phyloP scores from a whole-genome alignment of 305 asterid genomes.

The Fraxinus albicans region DNA sequence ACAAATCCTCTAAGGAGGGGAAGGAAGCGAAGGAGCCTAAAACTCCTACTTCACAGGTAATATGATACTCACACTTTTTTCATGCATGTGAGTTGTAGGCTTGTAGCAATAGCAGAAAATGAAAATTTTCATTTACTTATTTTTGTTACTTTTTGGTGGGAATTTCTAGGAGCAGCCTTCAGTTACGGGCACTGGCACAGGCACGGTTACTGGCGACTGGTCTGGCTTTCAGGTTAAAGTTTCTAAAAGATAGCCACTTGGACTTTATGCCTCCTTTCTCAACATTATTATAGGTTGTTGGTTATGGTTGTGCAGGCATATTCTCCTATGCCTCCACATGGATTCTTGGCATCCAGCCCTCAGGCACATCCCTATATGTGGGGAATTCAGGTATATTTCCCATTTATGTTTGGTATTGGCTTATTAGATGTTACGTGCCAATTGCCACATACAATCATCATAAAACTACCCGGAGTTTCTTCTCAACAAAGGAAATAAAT shows the following conservation, averaged over 20 bases:
- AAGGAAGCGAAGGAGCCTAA: slow-evolving; percentile 75
- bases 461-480: not conserved
- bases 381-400: slow-evolving; percentile 85
- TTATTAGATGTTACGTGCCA: not conserved
- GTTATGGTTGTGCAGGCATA: slow-evolving; percentile 59
- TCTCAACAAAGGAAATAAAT: not conserved
- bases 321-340: slow-evolving; percentile 92
- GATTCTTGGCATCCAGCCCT: slow-evolving; percentile 85
- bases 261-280: slow-evolving; percentile 9
- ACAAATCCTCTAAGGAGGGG: slow-evolving; percentile 53
- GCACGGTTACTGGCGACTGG: slow-evolving; percentile 75
- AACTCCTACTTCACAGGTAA: slow-evolving; percentile 75
- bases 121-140: not conserved
- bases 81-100: not conserved
- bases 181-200: slow-evolving; percentile 46
- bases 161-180: slow-evolving; percentile 69
- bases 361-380: slow-evolving; percentile 97
- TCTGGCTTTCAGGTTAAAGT: slow-evolving; percentile 80
- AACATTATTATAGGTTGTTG: slow-evolving; percentile 16
- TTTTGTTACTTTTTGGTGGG: slow-evolving; percentile 17
- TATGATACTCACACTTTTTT: slow-evolving; percentile 11
- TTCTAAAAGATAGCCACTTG: slow-evolving; percentile 14
- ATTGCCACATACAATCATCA: not conserved
- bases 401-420: not conserved
- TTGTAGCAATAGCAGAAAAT: not conserved